These are phyloP conservation scores for Pinus tabuliformis DNA, from an alignment of 75 land plant genomes.

Conservation along the genomic window DNA sequence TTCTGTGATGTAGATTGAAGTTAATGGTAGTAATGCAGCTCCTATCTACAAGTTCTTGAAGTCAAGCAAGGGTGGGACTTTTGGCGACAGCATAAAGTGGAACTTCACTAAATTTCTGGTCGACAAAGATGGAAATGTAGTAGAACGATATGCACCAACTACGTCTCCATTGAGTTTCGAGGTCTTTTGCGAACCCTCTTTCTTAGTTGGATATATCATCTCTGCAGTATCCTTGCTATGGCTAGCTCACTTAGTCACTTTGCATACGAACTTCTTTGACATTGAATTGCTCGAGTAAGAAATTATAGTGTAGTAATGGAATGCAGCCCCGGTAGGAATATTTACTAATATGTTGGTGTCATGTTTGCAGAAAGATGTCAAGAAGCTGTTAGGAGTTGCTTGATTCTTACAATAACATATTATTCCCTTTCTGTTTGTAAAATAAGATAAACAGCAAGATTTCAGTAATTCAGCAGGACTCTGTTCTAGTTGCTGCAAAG, in stretches of 20 bases:
- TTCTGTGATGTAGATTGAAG: slow-evolving; percentile 58
- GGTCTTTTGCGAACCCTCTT: slow-evolving; percentile 13
- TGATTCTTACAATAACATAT: neutral
- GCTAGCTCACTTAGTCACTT: neutral
- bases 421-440: neutral
- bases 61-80: slow-evolving; percentile 63
- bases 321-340: neutral
- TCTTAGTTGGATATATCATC: neutral
- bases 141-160: slow-evolving; percentile 84
- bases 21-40: slow-evolving; percentile 74
- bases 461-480: neutral
- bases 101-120: slow-evolving; percentile 87
- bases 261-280: neutral
- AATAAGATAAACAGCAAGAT: neutral
- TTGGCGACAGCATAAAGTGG: slow-evolving; percentile 85
- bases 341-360: neutral
- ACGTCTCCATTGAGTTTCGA: slow-evolving; percentile 73
- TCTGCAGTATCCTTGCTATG: neutral
- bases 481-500: neutral
- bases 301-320: neutral
- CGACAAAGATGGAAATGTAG: slow-evolving; percentile 77
- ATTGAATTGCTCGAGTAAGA: neutral
- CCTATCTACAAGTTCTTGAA: slow-evolving; percentile 84
- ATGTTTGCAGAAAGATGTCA: slow-evolving; percentile 13
- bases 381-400: slow-evolving; percentile 7